Evolutionary conservation across 179 eudicot species (phyloP), one percentile per base, ranked within the genome.

Genomic region (Beta macrorhiza): DNA sequence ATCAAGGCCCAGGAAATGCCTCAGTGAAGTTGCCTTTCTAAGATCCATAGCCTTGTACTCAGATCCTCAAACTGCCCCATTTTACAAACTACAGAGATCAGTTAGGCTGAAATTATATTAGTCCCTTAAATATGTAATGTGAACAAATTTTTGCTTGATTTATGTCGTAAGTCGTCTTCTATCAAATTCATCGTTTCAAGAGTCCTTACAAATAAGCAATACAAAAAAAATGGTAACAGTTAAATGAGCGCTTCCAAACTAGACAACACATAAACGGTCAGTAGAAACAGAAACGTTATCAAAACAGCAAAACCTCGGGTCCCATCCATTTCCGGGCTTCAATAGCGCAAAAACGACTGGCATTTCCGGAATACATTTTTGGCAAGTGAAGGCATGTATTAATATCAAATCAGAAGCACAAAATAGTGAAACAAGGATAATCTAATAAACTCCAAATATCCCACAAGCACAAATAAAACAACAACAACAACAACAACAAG

Each of bases 41-140:
- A 47, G 6, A 74, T 55, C 17, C 25, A 74, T 75, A 75, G n/a
- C 45, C 62, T 73, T 25, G 32, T n/a, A 73, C 32, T 73, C 44
- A 29, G 1, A 29, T 19, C 29, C 45, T 52, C 76, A 73, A 25
- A 5, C n/a, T 52, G 61, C 15, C 0, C 44, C 76, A 53, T 52
- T 51, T 25, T 51, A 72, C 5, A 72, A 3, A 72, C 19, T 22
- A 1, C 0, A 45, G 73, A 1, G 2, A 45, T 45, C 11, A 19
- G 19, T 2, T 22, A n/a, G 3, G 37, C 37, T 6, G 22, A 72
- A 17, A 11, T 16, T 71, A 3, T 12, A 44, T 44, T 4, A 44
- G 52, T 19, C 15, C 29, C 45, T 8, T 11, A 22, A 17, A 5
- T 44, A 7, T 9, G 10, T 8, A 63, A 63, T 61, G 32, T 10